A percentile compares a stretch with the other conserved stretches of the same genome.
Conservation (phyloP, 306 rosid genomes). For the Boehmeria nivea region DNA sequence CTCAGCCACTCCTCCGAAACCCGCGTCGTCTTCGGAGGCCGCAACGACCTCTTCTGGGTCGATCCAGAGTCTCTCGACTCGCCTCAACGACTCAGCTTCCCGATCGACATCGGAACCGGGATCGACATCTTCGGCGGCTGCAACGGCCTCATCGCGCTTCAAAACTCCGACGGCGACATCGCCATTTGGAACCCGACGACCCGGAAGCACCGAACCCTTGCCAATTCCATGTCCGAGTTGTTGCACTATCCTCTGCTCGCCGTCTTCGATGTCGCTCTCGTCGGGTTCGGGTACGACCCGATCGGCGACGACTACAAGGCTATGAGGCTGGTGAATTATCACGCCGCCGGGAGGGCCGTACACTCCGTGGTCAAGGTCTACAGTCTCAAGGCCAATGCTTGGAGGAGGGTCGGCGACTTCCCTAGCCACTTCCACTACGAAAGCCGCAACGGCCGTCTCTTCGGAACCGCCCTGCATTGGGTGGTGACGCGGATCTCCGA, state of each 20-base stretch:
- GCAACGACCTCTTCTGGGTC: background rate
- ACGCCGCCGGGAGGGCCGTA: too few relatives aligned
- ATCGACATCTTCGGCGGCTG: background rate
- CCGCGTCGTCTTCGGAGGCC: background rate
- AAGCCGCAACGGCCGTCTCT: slow-evolving; percentile 29
- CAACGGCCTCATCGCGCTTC: background rate
- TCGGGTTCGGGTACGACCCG: background rate
- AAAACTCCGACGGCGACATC: background rate
- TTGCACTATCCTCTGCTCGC: background rate
- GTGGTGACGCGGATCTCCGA: background rate
- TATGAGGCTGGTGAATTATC: background rate
- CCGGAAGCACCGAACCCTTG: background rate
- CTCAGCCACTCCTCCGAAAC: background rate
- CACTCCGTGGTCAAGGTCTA: background rate
- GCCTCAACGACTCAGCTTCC: background rate
- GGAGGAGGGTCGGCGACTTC: background rate
- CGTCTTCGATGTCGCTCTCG: background rate
- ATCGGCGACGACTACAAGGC: background rate
- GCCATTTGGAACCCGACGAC: slow-evolving; percentile 4
- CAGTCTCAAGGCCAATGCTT: background rate
- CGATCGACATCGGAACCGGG: too few relatives aligned
- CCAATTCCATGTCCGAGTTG: slow-evolving; percentile 10
- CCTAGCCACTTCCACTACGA: background rate
- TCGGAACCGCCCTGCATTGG: slow-evolving; percentile 5
- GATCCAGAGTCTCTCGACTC: background rate